phyloP scores from a whole-genome alignment of 192 early-diverging fungal genomes.

The Mortierella alpina region DNA sequence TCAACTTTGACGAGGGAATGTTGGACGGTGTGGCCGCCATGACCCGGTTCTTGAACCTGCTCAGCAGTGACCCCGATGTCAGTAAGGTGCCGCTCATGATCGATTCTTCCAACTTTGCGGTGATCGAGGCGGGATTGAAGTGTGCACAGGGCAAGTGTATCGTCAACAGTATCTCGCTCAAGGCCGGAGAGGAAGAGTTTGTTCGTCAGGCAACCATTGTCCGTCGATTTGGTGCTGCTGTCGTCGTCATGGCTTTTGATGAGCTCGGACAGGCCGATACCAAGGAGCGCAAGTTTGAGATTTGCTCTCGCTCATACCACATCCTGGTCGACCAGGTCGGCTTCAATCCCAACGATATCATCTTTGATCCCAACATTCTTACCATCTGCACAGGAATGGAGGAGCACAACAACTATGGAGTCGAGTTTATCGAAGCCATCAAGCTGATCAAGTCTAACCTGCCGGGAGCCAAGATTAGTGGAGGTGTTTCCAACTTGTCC shows the following conservation, averaged over 20 bases:
- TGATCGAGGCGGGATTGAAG: constrained; percentile 93
- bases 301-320: constrained; percentile 91
- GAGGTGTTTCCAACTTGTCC: constrained; percentile 97
- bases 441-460: constrained; percentile 80
- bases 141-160: constrained; percentile 98
- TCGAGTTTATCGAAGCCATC: constrained; percentile 91
- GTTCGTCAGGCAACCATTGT: constrained; percentile 90
- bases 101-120: constrained; percentile 98
- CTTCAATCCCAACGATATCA: constrained; percentile 87
- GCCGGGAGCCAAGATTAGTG: constrained; percentile 92
- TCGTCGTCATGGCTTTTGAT: constrained; percentile 98
- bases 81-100: constrained; percentile 88
- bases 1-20: constrained; percentile 97
- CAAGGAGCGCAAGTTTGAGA: constrained; percentile 84
- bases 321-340: constrained; percentile 88
- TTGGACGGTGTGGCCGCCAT: constrained; percentile 95
- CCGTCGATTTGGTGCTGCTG: constrained; percentile 92
- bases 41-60: constrained; percentile 92
- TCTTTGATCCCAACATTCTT: constrained; percentile 93
- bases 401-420: constrained; percentile 96
- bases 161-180: constrained; percentile 96
- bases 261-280: constrained; percentile 93
- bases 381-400: constrained; percentile 98
- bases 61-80: constrained; percentile 95
- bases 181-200: constrained; percentile 95